These are phyloP conservation scores for Wallacemonas sp. DNA, from an alignment of 208 protist genomes.

Conservation along the genomic window DNA sequence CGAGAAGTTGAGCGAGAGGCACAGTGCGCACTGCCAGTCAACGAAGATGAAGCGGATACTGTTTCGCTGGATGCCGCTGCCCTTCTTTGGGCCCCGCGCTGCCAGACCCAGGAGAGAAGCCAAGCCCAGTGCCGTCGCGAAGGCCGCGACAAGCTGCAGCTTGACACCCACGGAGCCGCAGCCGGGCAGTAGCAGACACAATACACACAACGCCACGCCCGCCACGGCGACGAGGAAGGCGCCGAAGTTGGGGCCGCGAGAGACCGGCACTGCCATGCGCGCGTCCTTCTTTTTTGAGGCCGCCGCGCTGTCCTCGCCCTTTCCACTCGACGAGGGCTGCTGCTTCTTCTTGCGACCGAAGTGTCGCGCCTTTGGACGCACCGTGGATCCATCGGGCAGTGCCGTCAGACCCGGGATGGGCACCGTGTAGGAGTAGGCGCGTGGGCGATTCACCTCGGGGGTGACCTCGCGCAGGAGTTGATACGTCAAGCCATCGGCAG, in stretches of 20 bases:
- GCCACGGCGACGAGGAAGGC: conserved; percentile 20
- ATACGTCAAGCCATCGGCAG: conserved; percentile 16
- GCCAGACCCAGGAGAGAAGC: conserved; percentile 42
- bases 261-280: not conserved
- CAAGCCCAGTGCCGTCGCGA: conserved; percentile 14
- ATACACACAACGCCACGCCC: conserved; percentile 10
- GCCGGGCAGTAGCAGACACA: conserved; percentile 15
- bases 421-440: conserved; percentile 60
- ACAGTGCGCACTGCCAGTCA: conserved; percentile 75
- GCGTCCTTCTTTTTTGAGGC: not conserved
- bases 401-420: conserved; percentile 34
- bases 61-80: conserved; percentile 55
- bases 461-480: conserved; percentile 31
- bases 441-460: conserved; percentile 39
- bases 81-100: conserved; percentile 17
- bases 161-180: not conserved
- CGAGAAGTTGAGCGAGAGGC: conserved; percentile 70
- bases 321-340: not conserved
- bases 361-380: not conserved
- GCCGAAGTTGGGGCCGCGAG: conserved; percentile 19
- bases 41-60: conserved; percentile 52
- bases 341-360: not conserved
- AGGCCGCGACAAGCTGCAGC: conserved; percentile 24
- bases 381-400: conserved; percentile 22
- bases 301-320: no score